These are phyloP conservation scores for Acanthamoeba culbertsoni DNA, from an alignment of 208 protist species.

Conservation along the genomic window DNA sequence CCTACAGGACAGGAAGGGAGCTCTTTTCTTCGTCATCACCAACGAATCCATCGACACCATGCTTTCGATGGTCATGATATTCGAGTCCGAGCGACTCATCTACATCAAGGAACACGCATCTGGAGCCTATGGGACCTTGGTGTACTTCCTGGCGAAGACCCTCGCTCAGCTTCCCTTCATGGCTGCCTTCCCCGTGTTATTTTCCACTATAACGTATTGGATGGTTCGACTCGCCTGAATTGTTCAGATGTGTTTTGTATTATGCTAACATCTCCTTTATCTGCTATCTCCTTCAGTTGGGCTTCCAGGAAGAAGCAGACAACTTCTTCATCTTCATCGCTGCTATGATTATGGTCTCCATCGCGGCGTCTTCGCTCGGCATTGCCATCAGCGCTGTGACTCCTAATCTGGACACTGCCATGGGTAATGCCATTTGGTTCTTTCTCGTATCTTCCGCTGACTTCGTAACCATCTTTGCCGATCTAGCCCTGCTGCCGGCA, in stretches of 20 bases:
- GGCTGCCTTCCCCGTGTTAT: not conserved
- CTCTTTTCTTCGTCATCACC: conserved; percentile 29
- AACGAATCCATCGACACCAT: not conserved
- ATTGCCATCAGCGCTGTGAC: not conserved
- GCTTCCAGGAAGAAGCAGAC: not conserved
- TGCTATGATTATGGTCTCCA: not conserved
- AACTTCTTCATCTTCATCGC: conserved; percentile 51
- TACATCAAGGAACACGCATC: not conserved
- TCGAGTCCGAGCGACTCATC: not conserved
- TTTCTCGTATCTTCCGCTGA: not conserved
- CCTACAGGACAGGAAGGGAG: not conserved
- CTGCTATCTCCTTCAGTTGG: not conserved
- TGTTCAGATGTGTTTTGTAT: not conserved
- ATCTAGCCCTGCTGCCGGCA: not conserved
- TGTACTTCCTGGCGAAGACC: conserved; percentile 41
- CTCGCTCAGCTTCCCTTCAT: conserved; percentile 7
- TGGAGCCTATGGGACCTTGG: not conserved
- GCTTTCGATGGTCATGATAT: not conserved
- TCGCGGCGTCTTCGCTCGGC: not conserved
- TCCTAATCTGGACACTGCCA: not conserved
- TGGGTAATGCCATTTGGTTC: not conserved
- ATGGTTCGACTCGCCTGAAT: not conserved
- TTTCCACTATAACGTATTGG: conserved; percentile 34
- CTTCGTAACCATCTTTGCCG: not conserved
- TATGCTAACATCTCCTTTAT: not conserved